Conservation (phyloP, 179 eudicot species). For the Nepenthes alata region DNA sequence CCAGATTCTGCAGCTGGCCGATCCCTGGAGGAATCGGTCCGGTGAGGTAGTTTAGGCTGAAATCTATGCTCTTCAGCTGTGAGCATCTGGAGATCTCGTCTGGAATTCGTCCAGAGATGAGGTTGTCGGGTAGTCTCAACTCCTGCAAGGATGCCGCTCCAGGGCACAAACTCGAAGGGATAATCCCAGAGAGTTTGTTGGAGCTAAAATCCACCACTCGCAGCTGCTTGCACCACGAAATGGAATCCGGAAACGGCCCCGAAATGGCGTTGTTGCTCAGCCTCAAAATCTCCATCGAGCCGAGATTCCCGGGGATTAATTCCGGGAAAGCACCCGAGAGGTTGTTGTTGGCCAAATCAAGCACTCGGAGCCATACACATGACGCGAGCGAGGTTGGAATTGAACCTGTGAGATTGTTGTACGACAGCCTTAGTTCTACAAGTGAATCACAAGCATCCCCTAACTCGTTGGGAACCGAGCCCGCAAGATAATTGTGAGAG, state of each 20-base stretch:
- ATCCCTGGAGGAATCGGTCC: slow-evolving; percentile 73
- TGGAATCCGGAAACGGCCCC: slow-evolving; percentile 55
- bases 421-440: slow-evolving; percentile 41
- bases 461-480: slow-evolving; percentile 53
- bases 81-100: slow-evolving; percentile 49
- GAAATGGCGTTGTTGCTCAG: slow-evolving; percentile 56
- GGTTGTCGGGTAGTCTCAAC: slow-evolving; percentile 73
- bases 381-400: slow-evolving; percentile 52
- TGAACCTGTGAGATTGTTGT: slow-evolving; percentile 59
- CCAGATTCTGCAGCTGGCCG: slow-evolving; percentile 60
- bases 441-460: slow-evolving; percentile 62
- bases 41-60: slow-evolving; percentile 72
- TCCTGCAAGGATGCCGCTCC: slow-evolving; percentile 57
- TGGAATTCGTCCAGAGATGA: slow-evolving; percentile 55
- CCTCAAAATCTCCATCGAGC: slow-evolving; percentile 47
- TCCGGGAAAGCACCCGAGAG: slow-evolving; percentile 57
- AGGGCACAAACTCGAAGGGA: slow-evolving; percentile 63
- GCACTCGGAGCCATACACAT: slow-evolving; percentile 55
- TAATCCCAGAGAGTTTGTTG: slow-evolving; percentile 53
- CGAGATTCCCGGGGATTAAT: slow-evolving; percentile 33
- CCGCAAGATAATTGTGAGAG: slow-evolving; percentile 58
- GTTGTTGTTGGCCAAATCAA: slow-evolving; percentile 71
- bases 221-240: slow-evolving; percentile 50
- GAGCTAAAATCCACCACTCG: slow-evolving; percentile 73
- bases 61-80: slow-evolving; percentile 53